Conservation (phyloP, 1,284 basidiomycete species). For the Sanghuangporus weigelae region DNA sequence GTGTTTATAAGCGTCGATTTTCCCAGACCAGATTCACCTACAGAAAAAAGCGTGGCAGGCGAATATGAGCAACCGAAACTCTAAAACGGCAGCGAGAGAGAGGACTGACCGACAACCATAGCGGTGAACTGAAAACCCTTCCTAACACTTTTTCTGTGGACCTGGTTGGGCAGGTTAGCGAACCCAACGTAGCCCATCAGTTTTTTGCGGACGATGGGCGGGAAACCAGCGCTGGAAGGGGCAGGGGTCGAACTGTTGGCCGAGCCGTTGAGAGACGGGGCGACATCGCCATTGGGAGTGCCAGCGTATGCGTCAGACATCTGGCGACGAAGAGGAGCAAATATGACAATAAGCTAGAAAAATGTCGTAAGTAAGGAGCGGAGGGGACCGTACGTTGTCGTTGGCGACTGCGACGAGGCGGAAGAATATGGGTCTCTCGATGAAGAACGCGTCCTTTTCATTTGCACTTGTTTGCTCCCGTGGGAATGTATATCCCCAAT, state of each 20-base stretch:
- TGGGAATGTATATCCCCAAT: neutral
- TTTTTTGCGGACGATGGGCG: slow-evolving; percentile 83
- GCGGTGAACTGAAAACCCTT: slow-evolving; percentile 96
- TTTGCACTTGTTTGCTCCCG: slow-evolving; percentile 2
- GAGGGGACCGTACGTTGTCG: slow-evolving; percentile 17
- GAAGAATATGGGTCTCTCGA: neutral
- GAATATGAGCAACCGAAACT: slow-evolving; percentile 18
- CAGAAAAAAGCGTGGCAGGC: slow-evolving; percentile 11
- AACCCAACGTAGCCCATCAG: slow-evolving; percentile 87
- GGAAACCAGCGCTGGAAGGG: slow-evolving; percentile 36
- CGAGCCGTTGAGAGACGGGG: slow-evolving; percentile 47
- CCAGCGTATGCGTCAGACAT: slow-evolving; percentile 73
- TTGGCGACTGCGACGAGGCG: slow-evolving; percentile 15
- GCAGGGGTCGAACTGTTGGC: slow-evolving; percentile 56
- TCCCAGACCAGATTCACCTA: slow-evolving; percentile 95
- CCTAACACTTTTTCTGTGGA: slow-evolving; percentile 92
- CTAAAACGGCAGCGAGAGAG: slow-evolving; percentile 25
- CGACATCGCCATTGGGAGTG: slow-evolving; percentile 56
- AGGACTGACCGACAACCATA: slow-evolving; percentile 90
- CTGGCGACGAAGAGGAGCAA: slow-evolving; percentile 29
- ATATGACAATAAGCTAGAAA: slow-evolving; percentile 22
- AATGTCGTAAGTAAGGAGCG: slow-evolving; percentile 16
- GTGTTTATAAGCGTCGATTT: slow-evolving; percentile 98
- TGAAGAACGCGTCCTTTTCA: slow-evolving; percentile 6
- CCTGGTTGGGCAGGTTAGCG: slow-evolving; percentile 95